Evolutionary conservation across 176 grass and related monocot species (phyloP), one percentile per base, ranked within the genome.

Genomic region (Paspalum notatum): DNA sequence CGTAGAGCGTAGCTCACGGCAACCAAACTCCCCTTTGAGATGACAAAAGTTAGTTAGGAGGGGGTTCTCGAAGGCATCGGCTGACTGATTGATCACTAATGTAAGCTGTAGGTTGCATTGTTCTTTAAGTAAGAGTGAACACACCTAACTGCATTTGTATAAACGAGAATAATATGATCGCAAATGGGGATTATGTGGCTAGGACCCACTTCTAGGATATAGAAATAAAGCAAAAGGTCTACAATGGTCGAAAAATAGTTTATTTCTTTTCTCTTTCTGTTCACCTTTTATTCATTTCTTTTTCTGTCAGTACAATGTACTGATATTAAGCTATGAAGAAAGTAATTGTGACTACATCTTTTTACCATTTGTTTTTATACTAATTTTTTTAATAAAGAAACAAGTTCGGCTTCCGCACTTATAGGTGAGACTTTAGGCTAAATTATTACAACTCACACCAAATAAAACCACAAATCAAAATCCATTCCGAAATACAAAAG

Each of bases 31-130:
- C 11, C 57, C 5, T 27, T 12, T 65, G 37, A 44, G 37, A 53
- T 38, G 25, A 25, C 62, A 50, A 32, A 69, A 48, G 72, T 68
- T 57, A 22, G 17, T 49, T 80, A 45, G 38, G 22, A 66, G 83
- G 32, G 32, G 10, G 39, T 43, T 22, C n/a, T 66, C 17, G 25
- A 14, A 50, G 74, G 44, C 43, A 62, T 58, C 40, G 40, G 47
- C 7, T 37, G 83, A 45, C 57, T 63, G 66, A 22, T 72, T 47
- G 12, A 22, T 21, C 13, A 14, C 5, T 60, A 18, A 47, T 10
- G 42, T 41, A 62, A 77, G 32, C 50, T 69, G 50, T 9, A 6
- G 43, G 63, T 61, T 69, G 82, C 27, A 70, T 51, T 61, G 74
- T 61, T 13, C 54, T 59, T 84, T 14, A 77, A 68, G 42, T 25